Conservation (phyloP, 768 basidiomycete genomes). For the Lepiota venenata region DNA sequence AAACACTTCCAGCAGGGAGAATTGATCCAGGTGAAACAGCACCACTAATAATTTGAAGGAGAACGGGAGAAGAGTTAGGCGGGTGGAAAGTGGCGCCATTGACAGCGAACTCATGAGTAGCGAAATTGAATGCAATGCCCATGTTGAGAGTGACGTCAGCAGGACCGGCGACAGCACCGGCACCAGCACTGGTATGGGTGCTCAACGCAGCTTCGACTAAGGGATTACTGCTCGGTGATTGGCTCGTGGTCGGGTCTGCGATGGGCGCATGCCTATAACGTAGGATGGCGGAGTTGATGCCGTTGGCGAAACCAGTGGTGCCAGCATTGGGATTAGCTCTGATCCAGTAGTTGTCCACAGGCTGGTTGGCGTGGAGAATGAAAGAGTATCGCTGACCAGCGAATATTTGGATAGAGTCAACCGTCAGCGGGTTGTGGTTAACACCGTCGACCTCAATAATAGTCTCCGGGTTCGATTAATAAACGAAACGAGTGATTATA, state of each 20-base stretch:
- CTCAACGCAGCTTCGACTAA: conserved; percentile 12
- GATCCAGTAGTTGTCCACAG: conserved; percentile 40
- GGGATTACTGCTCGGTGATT: conserved; percentile 18
- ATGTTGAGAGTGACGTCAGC: conserved; percentile 14
- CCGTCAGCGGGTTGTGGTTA: conserved; percentile 31
- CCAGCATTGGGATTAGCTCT: conserved; percentile 31
- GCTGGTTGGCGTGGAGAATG: conserved; percentile 27
- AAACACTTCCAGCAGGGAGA: conserved; percentile 37
- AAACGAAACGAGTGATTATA: neutral
- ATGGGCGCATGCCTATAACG: conserved; percentile 40
- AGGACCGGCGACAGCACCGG: conserved; percentile 14
- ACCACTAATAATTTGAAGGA: conserved; percentile 27
- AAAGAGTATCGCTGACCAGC: conserved; percentile 50
- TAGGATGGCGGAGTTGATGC: conserved; percentile 44
- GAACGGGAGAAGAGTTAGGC: conserved; percentile 23
- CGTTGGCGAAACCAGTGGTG: conserved; percentile 25
- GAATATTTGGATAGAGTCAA: conserved; percentile 40
- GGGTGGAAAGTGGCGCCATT: conserved; percentile 25
- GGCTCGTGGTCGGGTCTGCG: conserved; percentile 33
- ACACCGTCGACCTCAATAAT: conserved; percentile 47
- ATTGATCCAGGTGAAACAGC: conserved; percentile 27
- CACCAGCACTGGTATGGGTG: conserved; percentile 15
- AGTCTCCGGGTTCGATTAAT: conserved; percentile 17
- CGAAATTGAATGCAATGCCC: neutral
- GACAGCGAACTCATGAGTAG: conserved; percentile 13